Evolutionary conservation across 257 asterid species (phyloP).

Genomic region (Misopates orontium): DNA sequence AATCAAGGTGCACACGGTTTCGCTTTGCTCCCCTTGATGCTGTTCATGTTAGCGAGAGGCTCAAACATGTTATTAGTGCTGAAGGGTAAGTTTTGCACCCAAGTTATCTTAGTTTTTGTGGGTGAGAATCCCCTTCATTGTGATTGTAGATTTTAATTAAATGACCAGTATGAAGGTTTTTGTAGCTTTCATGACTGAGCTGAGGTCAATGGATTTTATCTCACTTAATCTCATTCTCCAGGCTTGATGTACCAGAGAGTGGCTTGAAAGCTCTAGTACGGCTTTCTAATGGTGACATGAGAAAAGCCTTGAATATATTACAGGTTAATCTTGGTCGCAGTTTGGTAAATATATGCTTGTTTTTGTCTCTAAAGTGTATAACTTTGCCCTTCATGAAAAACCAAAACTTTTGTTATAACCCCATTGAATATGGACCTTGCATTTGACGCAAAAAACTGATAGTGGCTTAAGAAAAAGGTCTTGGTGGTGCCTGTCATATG

Average conservation of each 20-base stretch:
- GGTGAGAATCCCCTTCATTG: slow-evolving; percentile 8
- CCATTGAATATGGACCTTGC: too few species aligned
- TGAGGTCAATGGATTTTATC: slow-evolving; percentile 17
- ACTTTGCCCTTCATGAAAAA: slow-evolving; percentile 15
- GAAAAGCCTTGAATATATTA: slow-evolving; percentile 92
- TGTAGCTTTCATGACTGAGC: neutral
- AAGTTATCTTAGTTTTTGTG: neutral
- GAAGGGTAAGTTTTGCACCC: slow-evolving; percentile 64
- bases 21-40: slow-evolving; percentile 97
- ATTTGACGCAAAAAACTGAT: too few species aligned
- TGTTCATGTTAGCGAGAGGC: slow-evolving; percentile 76
- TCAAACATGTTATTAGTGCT: slow-evolving; percentile 71
- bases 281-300: slow-evolving; percentile 94
- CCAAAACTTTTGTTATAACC: neutral
- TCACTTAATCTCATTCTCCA: slow-evolving; percentile 35
- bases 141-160: slow-evolving; percentile 4
- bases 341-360: slow-evolving; percentile 14
- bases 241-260: slow-evolving; percentile 87
- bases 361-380: slow-evolving; percentile 7
- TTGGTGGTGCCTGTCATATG: too few species aligned
- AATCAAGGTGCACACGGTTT: slow-evolving; percentile 96
- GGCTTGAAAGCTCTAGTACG: slow-evolving; percentile 91
- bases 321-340: slow-evolving; percentile 56
- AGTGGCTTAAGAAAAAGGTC: too few species aligned
- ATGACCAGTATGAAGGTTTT: slow-evolving; percentile 10